Percentiles rank a stretch among this genome's conserved stretches.
These are phyloP conservation scores for Celoporthe dispersa DNA, from an alignment of 2,329 filamentous ascomycete species.

Conservation along the genomic window DNA sequence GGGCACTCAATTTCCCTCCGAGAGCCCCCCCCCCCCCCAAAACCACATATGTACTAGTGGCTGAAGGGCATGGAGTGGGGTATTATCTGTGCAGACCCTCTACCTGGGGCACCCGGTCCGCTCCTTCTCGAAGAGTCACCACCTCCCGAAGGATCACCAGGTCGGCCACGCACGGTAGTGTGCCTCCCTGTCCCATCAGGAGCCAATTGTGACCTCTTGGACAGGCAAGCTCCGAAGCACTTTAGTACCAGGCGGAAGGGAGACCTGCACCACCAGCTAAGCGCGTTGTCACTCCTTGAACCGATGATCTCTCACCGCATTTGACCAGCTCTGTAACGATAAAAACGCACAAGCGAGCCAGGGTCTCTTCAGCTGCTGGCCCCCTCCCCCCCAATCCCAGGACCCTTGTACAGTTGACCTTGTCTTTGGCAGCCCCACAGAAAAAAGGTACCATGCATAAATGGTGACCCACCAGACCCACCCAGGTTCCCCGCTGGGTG, in stretches of 20 bases:
- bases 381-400: no score
- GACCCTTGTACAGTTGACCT: not conserved
- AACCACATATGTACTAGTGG: not conserved
- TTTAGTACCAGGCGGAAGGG: not conserved
- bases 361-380: constrained; percentile 1
- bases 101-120: not conserved
- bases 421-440: not conserved
- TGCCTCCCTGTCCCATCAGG: not conserved
- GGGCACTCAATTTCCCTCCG: not conserved
- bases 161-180: not conserved
- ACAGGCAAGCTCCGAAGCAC: not conserved
- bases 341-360: not conserved
- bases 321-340: not conserved
- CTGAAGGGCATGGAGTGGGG: not conserved
- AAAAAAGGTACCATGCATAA: constrained; percentile 1
- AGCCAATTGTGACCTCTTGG: not conserved
- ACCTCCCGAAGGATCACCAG: not conserved
- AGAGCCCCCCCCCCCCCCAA: no score
- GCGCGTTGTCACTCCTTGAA: not conserved
- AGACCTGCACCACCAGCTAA: not conserved
- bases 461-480: not conserved
- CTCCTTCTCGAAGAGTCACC: not conserved
- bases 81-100: not conserved
- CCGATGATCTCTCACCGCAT: not conserved
- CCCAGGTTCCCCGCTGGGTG: not conserved